Base-by-base conservation (phyloP, 2,329 filamentous ascomycete genomes). In the Colletotrichum lini region DNA sequence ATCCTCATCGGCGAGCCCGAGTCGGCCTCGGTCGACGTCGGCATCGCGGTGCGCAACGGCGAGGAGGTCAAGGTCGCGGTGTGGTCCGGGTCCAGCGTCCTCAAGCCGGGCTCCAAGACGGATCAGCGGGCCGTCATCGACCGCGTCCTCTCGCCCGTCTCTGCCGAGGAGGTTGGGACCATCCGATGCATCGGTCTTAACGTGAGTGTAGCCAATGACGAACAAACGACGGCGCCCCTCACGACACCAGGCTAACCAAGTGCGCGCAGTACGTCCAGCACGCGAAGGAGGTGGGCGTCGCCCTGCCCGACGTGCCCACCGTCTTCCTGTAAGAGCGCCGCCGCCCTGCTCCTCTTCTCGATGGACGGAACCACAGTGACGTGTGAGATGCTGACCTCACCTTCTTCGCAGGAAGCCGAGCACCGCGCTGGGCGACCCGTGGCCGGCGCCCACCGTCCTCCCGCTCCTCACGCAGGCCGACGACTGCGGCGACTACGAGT, bases 401-500 rank as follows among this genome's bases (percentile, higher is more conserved):
- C 6, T 16, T 15, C 6, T 16, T 15, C 23, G 15, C 23, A 77
- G 79, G 73, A 91, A 91, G 77, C 89, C 89, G 0, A 80, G 82
- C 18, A 87, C 86, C 2, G 79, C 86, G 4, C 82, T 91, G 10
- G 84, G 84, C 4, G 86, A 89, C 76, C 89, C 88, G 3, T 90
- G 84, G 81, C 84, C 84, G 2, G 82, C 83, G 4, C 83, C 86
- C 12, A 87, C 85, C 0, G 76, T 85, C 45, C 83, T 91, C 56
- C 88, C 89, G 35, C 87, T 86, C 76, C 65, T 80, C 44, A 78
- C 79, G 2, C 83, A 88, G 72, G 77, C 80, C 16, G 85, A 88
- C 63, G 85, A 87, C 78, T 85, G 86, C 26, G 87, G 86, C 54
- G 89, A 90, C 79, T 90, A 89, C 77, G 88, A 90, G 77, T 86